Percentiles rank a stretch among this genome's conserved stretches.
These are phyloP conservation scores for Fusarium sp. DNA, from an alignment of 2,329 filamentous ascomycete species.

Conservation along the genomic window DNA sequence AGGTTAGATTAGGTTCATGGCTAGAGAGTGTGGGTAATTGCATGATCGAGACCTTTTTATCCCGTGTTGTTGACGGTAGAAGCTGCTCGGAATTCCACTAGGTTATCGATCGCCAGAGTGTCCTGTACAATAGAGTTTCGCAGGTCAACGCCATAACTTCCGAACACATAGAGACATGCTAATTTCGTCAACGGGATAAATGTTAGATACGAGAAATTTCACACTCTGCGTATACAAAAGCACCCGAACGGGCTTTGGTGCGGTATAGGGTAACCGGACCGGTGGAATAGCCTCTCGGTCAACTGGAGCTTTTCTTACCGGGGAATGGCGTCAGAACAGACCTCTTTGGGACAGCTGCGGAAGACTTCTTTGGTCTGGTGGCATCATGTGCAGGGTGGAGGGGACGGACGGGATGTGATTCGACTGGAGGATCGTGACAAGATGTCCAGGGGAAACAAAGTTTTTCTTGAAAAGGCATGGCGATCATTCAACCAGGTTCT, in stretches of 20 bases:
- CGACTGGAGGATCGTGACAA: constrained; percentile 33
- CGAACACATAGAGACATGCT: neutral
- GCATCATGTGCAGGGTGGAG: constrained; percentile 43
- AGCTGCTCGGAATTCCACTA: neutral
- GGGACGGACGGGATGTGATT: constrained; percentile 37
- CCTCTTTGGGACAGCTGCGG: constrained; percentile 24
- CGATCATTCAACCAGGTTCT: constrained; percentile 20
- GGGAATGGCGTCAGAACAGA: constrained; percentile 48
- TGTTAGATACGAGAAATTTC: neutral
- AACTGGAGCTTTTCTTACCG: constrained; percentile 28
- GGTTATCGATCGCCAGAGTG: neutral
- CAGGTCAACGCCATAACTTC: neutral
- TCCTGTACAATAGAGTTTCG: neutral
- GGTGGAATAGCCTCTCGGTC: constrained; percentile 14
- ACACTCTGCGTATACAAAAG: neutral
- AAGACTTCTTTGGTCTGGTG: constrained; percentile 31
- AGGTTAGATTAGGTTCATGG: constrained; percentile 16
- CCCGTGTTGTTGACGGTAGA: too few species aligned
- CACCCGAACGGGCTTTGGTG: too few species aligned
- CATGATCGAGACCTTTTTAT: constrained; percentile 11
- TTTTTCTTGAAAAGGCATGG: constrained; percentile 8
- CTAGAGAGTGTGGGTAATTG: neutral
- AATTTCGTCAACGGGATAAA: neutral
- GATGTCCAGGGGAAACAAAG: constrained; percentile 38
- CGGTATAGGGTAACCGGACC: constrained; percentile 41